Conservation (phyloP, 805 yeast species). For the Schizosaccharomyces japonicus region DNA sequence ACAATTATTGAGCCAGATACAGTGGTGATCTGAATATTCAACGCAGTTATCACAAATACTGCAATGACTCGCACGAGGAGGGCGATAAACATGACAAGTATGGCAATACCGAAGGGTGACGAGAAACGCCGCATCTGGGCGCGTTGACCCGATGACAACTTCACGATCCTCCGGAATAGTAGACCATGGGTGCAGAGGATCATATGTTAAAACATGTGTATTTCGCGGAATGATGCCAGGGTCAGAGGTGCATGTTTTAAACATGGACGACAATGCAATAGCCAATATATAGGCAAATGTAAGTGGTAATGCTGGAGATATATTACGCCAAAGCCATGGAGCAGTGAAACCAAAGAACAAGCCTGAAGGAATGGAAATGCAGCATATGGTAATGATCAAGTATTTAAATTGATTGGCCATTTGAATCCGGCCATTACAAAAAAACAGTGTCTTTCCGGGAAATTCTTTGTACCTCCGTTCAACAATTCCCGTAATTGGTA, state of each 20-base stretch:
- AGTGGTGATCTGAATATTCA: conserved; percentile 5
- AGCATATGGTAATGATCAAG: neutral
- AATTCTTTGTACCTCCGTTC: neutral
- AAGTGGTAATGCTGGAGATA: conserved; percentile 1
- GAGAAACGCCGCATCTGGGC: neutral
- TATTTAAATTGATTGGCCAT: neutral
- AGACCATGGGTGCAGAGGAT: conserved; percentile 1
- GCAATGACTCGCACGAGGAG: conserved; percentile 6
- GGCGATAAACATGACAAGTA: conserved; percentile 2
- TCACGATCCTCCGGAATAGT: neutral
- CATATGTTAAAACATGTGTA: neutral
- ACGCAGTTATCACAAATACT: conserved; percentile 4
- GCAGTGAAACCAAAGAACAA: neutral
- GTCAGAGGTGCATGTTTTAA: neutral
- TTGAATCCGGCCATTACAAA: neutral
- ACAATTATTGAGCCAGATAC: conserved; percentile 1
- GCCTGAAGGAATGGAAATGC: neutral
- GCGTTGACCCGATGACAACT: neutral
- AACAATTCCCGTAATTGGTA: neutral
- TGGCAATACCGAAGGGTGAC: neutral
- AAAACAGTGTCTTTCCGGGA: neutral
- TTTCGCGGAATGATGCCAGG: conserved; percentile 5
- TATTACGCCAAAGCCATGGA: conserved; percentile 1
- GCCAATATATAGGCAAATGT: neutral
- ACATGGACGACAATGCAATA: neutral